Conservation (phyloP, 441 rosid species). For the Cnidoscolus chayamansa region DNA sequence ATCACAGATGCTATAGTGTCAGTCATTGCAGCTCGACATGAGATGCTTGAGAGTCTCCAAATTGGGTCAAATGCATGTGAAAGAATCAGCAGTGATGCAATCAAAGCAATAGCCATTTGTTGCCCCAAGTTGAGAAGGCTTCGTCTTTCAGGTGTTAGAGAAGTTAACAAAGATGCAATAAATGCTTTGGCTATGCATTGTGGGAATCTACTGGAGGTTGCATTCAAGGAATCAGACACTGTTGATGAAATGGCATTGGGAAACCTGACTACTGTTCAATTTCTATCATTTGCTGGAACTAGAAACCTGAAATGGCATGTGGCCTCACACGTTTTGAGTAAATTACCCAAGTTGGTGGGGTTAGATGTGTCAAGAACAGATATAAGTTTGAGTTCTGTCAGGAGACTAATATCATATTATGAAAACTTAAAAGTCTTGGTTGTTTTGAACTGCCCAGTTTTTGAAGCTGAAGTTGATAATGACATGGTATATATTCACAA, state of each 20-base stretch:
- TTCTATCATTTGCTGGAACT: conserved; percentile 47
- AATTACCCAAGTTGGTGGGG: conserved; percentile 40
- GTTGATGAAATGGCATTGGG: conserved; percentile 46
- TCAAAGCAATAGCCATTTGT: conserved; percentile 44
- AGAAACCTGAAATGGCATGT: conserved; percentile 44
- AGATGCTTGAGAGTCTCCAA: conserved; percentile 43
- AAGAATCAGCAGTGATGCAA: conserved; percentile 47
- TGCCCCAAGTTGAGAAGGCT: conserved; percentile 44
- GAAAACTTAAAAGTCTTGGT: conserved; percentile 37
- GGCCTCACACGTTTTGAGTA: conserved; percentile 38
- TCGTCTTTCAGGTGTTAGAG: conserved; percentile 46
- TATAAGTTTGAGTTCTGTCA: conserved; percentile 33
- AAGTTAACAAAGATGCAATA: conserved; percentile 44
- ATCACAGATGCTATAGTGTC: conserved; percentile 49
- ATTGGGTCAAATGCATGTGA: conserved; percentile 46
- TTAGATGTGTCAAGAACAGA: conserved; percentile 54
- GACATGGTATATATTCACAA: conserved; percentile 26
- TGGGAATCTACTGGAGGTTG: conserved; percentile 36
- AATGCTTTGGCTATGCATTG: conserved; percentile 43
- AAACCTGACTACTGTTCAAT: conserved; percentile 38
- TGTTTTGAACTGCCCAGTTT: conserved; percentile 42
- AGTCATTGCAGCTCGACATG: conserved; percentile 46
- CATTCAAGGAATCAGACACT: conserved; percentile 38
- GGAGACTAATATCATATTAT: conserved; percentile 31
- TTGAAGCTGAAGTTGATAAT: conserved; percentile 35